These are phyloP conservation scores for Botrytis deweyae DNA, from an alignment of 2,329 filamentous ascomycete species.

Conservation along the genomic window DNA sequence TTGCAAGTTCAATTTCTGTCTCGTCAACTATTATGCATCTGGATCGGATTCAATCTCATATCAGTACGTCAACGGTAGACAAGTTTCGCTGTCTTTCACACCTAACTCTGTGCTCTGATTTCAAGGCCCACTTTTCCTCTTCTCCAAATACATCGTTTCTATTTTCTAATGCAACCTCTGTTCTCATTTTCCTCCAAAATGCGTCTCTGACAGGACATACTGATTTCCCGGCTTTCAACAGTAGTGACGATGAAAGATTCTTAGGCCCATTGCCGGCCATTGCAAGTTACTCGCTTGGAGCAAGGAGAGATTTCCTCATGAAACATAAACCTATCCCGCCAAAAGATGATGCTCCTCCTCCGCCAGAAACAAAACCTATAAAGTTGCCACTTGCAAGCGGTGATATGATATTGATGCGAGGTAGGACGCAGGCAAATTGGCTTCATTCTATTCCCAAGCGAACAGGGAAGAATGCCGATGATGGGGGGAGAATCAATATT, in stretches of 20 bases:
- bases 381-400: slow-evolving; percentile 61
- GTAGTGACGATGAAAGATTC: slow-evolving; percentile 75
- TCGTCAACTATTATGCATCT: slow-evolving; percentile 81
- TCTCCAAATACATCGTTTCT: not conserved
- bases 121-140: not conserved
- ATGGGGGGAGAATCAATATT: slow-evolving; percentile 70
- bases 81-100: not conserved
- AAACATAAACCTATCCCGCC: slow-evolving; percentile 67
- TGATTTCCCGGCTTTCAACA: not conserved
- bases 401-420: slow-evolving; percentile 79
- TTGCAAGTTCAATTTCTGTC: slow-evolving; percentile 72
- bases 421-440: slow-evolving; percentile 73
- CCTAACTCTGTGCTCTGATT: not conserved
- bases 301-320: slow-evolving; percentile 72
- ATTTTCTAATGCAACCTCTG: not conserved
- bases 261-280: slow-evolving; percentile 69
- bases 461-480: slow-evolving; percentile 60
- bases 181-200: not conserved
- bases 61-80: slow-evolving; percentile 44
- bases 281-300: slow-evolving; percentile 72
- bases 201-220: not conserved
- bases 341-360: slow-evolving; percentile 33
- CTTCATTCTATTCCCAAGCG: slow-evolving; percentile 76
- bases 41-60: slow-evolving; percentile 76
- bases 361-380: slow-evolving; percentile 44